Conservation (phyloP, 306 rosid genomes). For the Lupinus albus region DNA sequence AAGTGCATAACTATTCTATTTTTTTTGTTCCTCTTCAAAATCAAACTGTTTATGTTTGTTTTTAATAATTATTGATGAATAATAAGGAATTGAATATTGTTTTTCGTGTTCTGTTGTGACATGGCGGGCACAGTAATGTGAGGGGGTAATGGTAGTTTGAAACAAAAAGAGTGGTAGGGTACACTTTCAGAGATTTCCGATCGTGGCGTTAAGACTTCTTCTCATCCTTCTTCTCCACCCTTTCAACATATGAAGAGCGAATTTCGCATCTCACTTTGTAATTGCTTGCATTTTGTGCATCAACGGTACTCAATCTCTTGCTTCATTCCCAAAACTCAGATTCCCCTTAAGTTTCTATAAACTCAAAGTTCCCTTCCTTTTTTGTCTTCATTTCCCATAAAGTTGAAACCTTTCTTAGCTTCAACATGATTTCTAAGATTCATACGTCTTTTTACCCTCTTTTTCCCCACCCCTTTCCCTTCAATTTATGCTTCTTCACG, state of each 20-base stretch:
- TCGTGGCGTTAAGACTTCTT: neutral
- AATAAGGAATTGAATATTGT: too few relatives aligned
- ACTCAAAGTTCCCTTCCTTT: neutral
- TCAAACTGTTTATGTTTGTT: too few relatives aligned
- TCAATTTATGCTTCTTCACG: slow-evolving; percentile 32
- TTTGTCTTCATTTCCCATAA: neutral
- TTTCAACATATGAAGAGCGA: slow-evolving; percentile 19
- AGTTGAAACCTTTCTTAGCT: slow-evolving; percentile 59
- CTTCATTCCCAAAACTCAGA: slow-evolving; percentile 61
- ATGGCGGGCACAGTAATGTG: too few relatives aligned
- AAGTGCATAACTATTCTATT: too few relatives aligned
- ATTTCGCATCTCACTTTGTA: slow-evolving; percentile 45
- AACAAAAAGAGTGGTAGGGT: neutral
- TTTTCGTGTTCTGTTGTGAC: too few relatives aligned
- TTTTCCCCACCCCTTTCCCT: slow-evolving; percentile 41
- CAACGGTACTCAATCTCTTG: slow-evolving; percentile 66
- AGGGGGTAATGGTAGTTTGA: slow-evolving; percentile 10
- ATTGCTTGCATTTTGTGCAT: slow-evolving; percentile 36
- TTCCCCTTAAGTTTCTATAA: slow-evolving; percentile 30
- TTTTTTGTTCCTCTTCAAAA: too few relatives aligned
- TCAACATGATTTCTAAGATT: slow-evolving; percentile 70
- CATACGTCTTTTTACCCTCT: slow-evolving; percentile 34
- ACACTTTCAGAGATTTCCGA: too few relatives aligned
- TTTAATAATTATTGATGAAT: too few relatives aligned
- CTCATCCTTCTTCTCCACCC: neutral